Conservation (phyloP, 2,329 filamentous ascomycete species). For the Plectosphaerella sp. region DNA sequence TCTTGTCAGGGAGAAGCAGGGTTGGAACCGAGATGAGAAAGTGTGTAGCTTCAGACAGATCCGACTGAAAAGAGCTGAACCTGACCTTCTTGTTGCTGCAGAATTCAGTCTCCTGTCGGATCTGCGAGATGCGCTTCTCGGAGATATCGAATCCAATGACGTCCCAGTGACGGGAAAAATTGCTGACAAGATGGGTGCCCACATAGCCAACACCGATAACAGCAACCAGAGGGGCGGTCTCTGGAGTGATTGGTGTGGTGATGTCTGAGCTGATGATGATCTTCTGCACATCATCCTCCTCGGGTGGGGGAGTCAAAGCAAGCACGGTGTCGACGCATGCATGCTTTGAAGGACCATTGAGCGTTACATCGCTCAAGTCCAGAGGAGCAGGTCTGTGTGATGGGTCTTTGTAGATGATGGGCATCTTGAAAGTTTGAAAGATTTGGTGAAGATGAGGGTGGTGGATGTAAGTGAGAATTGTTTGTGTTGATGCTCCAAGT, state of each 20-base stretch:
- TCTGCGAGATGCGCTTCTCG: constrained; percentile 26
- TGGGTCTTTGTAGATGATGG: not conserved
- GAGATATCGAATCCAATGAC: constrained; percentile 46
- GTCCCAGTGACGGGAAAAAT: constrained; percentile 34
- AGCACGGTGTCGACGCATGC: not conserved
- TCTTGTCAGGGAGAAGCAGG: constrained; percentile 38
- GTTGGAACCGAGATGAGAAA: constrained; percentile 52
- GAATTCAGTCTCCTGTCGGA: constrained; percentile 19
- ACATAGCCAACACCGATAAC: constrained; percentile 51
- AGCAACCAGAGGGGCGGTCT: constrained; percentile 30
- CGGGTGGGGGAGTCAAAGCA: not conserved
- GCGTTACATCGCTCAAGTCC: not conserved
- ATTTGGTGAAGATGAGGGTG: not conserved
- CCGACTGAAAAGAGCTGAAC: constrained; percentile 4
- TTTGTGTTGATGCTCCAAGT: not conserved
- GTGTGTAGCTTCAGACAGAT: constrained; percentile 39
- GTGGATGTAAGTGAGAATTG: not conserved
- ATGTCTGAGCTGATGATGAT: not conserved
- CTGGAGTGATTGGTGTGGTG: not conserved
- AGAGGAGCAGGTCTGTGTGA: not conserved
- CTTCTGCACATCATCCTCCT: not conserved
- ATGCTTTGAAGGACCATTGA: not conserved
- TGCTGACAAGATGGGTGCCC: constrained; percentile 40
- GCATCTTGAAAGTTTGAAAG: not conserved
- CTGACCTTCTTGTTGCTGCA: not conserved